Evolutionary conservation across 208 protist genomes (phyloP).

Genomic region (Acanthamoeba royreba): DNA sequence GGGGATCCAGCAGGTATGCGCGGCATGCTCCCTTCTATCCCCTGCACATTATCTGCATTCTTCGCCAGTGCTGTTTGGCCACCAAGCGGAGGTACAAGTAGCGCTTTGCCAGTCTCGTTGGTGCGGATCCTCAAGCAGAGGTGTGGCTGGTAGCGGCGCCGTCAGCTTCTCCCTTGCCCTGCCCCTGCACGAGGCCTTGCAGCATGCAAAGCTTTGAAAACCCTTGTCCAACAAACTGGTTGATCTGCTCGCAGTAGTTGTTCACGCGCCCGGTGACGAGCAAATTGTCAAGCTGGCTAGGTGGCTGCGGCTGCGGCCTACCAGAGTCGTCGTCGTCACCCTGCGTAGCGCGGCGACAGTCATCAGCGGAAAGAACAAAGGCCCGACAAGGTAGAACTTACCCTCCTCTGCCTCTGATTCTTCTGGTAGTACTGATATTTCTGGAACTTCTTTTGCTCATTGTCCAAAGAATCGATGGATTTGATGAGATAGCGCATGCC

Average conservation of each 20-base stretch:
- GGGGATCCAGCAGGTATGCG: too few relatives aligned
- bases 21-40: too few relatives aligned
- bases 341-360: not conserved
- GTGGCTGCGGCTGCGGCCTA: not conserved
- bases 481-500: conserved; percentile 67
- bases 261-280: conserved; percentile 74
- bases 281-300: conserved; percentile 69
- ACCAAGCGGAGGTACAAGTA: too few relatives aligned
- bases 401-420: conserved; percentile 42
- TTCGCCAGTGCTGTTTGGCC: too few relatives aligned
- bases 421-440: conserved; percentile 18
- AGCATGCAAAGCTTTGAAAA: conserved; percentile 74
- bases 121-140: not conserved
- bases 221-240: conserved; percentile 65
- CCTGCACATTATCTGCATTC: too few relatives aligned
- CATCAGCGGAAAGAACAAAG: not conserved
- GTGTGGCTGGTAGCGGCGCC: not conserved
- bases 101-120: too few relatives aligned
- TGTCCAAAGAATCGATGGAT: conserved; percentile 57
- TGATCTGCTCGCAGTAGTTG: conserved; percentile 76
- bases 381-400: not conserved
- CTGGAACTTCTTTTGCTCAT: conserved; percentile 54
- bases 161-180: not conserved
- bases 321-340: not conserved
- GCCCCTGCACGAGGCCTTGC: conserved; percentile 14